Base-by-base conservation (phyloP, 2,329 filamentous ascomycete species). In the Penicillium occitanis region DNA sequence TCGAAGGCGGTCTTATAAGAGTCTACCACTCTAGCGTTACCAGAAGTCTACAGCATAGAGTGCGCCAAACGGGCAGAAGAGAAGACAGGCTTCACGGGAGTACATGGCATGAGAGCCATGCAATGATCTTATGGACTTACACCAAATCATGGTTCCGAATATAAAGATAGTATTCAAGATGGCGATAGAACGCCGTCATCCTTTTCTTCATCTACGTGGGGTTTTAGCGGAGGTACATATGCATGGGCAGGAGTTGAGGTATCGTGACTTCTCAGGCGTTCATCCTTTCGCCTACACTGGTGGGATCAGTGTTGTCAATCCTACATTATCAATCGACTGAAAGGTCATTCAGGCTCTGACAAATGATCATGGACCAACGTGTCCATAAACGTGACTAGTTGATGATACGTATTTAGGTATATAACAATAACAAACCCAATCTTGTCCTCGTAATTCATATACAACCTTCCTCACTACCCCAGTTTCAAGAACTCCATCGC, bases 401-500 rank as follows among this genome's bases (percentile, higher is more conserved):
- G 35, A 63, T 44, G 25, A 33, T 53, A 28, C 14, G 53, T 57
- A 57, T 57, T 35, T 57, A 57, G 53, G 53, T 57, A 57, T 57
- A 57, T 57, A 35, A 57, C 33, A 57, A 22, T 55, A 55, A 13
- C n/a, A 25, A 40, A 57, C 25, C 11, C 30, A 57, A 57, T 17
- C 53, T 25, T 57, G 53, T 37, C n/a, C 11, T 37, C 53, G 40
- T 57, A 57, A 25, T 14, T 17, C n/a, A 37, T 22, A 25, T 22
- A 37, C 13, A 11, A 13, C 10, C 8, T 35, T 25, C 25, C 25
- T 25, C 25, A 3, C 33, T 61, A 44, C 14, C 60, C 70, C 73
- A 65, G 76, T 70, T 75, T 70, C 44, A 79, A 55, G 57, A 76
- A 76, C 30, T 69, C 72, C 77, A 79, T 75, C 2, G 76, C 76